Conservation (phyloP, 2,329 filamentous ascomycete genomes). For the Diplocarpon mali region DNA sequence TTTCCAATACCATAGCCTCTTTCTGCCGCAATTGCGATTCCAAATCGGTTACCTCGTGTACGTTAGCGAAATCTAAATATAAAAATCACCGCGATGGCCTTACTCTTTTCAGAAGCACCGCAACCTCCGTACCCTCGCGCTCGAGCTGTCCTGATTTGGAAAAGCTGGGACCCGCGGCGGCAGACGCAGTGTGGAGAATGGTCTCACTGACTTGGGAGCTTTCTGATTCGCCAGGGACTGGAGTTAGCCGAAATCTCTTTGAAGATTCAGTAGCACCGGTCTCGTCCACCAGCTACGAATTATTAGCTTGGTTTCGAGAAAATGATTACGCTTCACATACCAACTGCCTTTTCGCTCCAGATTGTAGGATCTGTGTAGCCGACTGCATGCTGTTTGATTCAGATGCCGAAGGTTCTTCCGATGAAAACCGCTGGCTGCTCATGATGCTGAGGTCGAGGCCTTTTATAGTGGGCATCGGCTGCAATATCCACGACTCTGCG, state of each 20-base stretch:
- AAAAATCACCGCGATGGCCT: neutral
- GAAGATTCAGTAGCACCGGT: conserved; percentile 1
- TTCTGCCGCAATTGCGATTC: conserved; percentile 21
- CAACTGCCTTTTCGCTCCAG: conserved; percentile 9
- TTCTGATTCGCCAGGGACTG: conserved; percentile 3
- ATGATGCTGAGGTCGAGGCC: conserved; percentile 8
- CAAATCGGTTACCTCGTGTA: conserved; percentile 28
- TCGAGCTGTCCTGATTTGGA: neutral
- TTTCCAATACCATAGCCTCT: conserved; percentile 28
- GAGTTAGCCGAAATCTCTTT: conserved; percentile 18
- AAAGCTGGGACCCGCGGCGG: neutral
- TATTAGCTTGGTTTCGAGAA: conserved; percentile 3
- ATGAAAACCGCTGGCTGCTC: neutral
- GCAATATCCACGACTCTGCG: conserved; percentile 16
- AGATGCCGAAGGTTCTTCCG: neutral
- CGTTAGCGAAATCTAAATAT: neutral
- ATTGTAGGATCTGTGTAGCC: neutral
- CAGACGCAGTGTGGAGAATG: neutral
- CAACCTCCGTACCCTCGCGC: neutral
- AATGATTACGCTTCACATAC: conserved; percentile 8
- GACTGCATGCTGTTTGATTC: neutral
- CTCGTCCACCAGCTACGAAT: neutral
- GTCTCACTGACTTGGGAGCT: conserved; percentile 7
- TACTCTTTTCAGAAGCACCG: neutral
- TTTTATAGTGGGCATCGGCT: conserved; percentile 18